phyloP scores from a whole-genome alignment of 139 green algal genomes.

The Dunaliella primolecta region DNA sequence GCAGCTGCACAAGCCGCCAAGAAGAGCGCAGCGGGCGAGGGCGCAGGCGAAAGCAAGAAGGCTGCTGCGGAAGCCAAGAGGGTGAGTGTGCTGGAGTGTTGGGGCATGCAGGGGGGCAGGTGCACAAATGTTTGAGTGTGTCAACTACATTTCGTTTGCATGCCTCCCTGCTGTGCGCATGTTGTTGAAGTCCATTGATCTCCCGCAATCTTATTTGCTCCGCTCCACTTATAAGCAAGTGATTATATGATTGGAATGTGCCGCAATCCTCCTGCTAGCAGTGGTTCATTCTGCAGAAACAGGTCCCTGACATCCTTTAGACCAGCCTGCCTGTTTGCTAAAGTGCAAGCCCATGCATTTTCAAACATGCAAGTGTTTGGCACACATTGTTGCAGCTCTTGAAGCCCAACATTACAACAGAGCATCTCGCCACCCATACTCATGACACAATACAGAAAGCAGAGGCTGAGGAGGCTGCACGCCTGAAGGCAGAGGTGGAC shows the following conservation, averaged over 20 bases:
- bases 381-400: background rate
- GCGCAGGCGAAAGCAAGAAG: conserved; percentile 57
- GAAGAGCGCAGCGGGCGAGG: conserved; percentile 25
- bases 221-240: too few relatives aligned
- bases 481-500: conserved; percentile 48
- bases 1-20: conserved; percentile 24
- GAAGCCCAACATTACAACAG: background rate
- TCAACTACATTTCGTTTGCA: background rate
- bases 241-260: background rate
- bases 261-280: background rate
- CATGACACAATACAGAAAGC: conserved; percentile 59
- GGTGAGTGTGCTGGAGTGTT: conserved; percentile 25
- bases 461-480: conserved; percentile 67
- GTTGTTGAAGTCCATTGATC: background rate
- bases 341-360: background rate
- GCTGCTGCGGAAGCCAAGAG: conserved; percentile 77
- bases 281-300: background rate
- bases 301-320: background rate
- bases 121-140: background rate
- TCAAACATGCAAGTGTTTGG: background rate
- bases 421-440: too few relatives aligned
- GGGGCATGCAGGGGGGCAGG: background rate
- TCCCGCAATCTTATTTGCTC: background rate
- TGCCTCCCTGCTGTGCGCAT: too few relatives aligned
- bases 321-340: too few relatives aligned